Base-by-base conservation (phyloP, 2,329 filamentous ascomycete genomes). In the Alternaria infectoria region DNA sequence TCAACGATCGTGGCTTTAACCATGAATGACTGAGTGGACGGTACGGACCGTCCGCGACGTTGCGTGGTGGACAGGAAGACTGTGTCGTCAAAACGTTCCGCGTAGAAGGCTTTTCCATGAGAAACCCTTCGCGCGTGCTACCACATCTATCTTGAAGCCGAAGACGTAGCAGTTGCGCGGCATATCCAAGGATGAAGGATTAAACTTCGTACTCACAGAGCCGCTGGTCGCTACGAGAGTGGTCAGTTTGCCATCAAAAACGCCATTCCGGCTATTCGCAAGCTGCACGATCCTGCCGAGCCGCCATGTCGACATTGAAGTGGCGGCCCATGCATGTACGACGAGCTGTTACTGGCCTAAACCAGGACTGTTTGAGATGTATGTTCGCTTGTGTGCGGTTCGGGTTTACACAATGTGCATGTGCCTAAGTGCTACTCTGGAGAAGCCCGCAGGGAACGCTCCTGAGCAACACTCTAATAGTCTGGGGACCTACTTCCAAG, bases 291-390 rank as follows among this genome's bases (percentile, higher is more conserved):
- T 43, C 30, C 36, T 55, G 25, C 54, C 57, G 54, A 61, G 54
- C 55, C 58, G 57, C 52, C 32, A 44, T 44, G 15, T 49, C 46
- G 57, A 66, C 50, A 66, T 64, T 64, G 63, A 68, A 66, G 49
- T 54, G 40, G 52, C 52, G 45, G 25, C 15, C 55, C 46, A 54
- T 66, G 62, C 63, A 61, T 63, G 55, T 44, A 59, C 49, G 57
- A 59, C 36, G 23, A 40, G n/a, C 60, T 45, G 36, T 47, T 51
- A 52, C 58, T 57, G 47, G 30, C 26, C 32, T 50, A 36, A 57
- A 43, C 57, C 57, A 59, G 43, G 55, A 55, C 45, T 46, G 15
- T 30, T 23, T 40, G 28, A 50, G 52, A 61, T 54, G 10, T 47
- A 40, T 43, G 40, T 21, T 52, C 46, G 46, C 54, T 26, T 59